Base-by-base conservation (phyloP, 345 rosid genomes). In the Pistacia atlantica region DNA sequence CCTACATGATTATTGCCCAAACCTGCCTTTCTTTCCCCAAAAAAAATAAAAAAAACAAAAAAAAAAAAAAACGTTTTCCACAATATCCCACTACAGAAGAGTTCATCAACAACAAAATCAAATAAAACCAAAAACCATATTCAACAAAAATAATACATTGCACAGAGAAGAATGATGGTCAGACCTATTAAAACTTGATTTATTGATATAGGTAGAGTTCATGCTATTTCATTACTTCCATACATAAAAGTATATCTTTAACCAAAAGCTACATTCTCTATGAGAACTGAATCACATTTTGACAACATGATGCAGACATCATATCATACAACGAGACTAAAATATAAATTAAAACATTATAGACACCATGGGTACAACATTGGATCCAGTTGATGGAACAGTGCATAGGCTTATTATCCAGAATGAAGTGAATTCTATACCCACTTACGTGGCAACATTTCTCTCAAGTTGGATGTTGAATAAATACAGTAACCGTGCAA, bases 391-490 rank as follows among this genome's bases (percentile, higher is more conserved):
- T 25, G 46, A 58, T 65, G 46, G 18, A 60, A 60, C n/a, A 52
- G 31, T 77, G 42, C 51, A 33, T 20, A 65, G 38, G 60, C 25
- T 17, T 33, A 8, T 33, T 56, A 54, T 25, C 35, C 8, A 75
- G 74, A 62, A 84, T 55, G 46, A 64, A 33, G 52, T 62, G 72
- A 37, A 59, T n/a, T 37, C n/a, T 68, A 77, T 28, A 62, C 35
- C 67, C 79, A 86, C 99, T 86, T 88, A 95, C 99, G 90, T 89
- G 79, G 93, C 93, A 75, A 95, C 86, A 84, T 95, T 95, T 85
- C 90, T 89, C 89, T 95, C 99, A 33, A 95, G 81, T 81, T 91
- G 97, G 73, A 91, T 84, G 75, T 95, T 93, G 90, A 95, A 91
- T 65, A 95, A 78, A 83, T 93, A 95, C 42, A 95, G 72, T 55